Percentiles rank a stretch among this genome's conserved stretches.
Evolutionary conservation across 2,329 filamentous ascomycete species (phyloP).

Genomic region (Nemania abortiva): DNA sequence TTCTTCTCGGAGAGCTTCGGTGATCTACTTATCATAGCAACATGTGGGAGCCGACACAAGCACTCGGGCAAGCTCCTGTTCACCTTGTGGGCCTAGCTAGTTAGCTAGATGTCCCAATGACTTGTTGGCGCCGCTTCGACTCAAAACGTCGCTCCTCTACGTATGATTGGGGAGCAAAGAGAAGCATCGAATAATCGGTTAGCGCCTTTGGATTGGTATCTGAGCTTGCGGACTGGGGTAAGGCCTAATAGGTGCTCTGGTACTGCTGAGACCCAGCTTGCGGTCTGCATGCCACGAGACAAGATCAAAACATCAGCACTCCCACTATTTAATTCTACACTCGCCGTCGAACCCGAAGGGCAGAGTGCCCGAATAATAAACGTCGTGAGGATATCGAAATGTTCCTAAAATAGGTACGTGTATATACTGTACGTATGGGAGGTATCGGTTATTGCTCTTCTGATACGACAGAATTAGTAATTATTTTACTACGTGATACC

Average conservation of each 20-base stretch:
- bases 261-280: not conserved
- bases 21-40: constrained; percentile 53
- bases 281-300: not conserved
- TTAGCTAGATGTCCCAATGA: not conserved
- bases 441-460: not conserved
- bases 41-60: not conserved
- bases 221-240: not conserved
- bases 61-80: not conserved
- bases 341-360: not conserved
- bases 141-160: not conserved
- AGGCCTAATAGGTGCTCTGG: not conserved
- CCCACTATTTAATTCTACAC: not conserved
- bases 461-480: not conserved
- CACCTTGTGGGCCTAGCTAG: not conserved
- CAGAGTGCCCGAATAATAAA: not conserved
- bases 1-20: constrained; percentile 85
- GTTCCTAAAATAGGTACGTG: not conserved
- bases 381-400: not conserved
- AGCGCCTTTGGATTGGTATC: not conserved
- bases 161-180: not conserved
- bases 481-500: constrained; percentile 19
- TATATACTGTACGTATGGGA: constrained; percentile 3
- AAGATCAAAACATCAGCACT: not conserved
- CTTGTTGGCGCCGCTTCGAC: not conserved
- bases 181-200: not conserved